A percentile compares a stretch with the other conserved stretches of the same genome.
phyloP scores from a whole-genome alignment of 805 yeast species.

The Saccharomycopsis sp. region DNA sequence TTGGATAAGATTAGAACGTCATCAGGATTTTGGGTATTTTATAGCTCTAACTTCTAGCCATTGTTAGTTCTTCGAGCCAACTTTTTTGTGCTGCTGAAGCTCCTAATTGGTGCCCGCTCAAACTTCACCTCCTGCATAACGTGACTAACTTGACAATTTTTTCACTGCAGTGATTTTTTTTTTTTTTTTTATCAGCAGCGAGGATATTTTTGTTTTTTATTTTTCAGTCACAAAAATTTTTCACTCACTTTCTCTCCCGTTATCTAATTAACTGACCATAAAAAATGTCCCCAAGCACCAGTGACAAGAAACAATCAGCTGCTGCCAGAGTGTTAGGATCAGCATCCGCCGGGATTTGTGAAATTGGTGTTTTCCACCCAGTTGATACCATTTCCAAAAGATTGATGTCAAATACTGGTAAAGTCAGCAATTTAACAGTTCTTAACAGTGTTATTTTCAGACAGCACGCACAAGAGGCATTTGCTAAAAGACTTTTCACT shows the following conservation, averaged over 20 bases:
- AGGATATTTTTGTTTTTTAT: no score
- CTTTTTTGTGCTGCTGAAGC: no score
- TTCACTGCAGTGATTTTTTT: no score
- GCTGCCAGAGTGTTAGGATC: constrained; percentile 89
- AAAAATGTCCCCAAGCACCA: constrained; percentile 22
- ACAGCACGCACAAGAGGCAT: constrained; percentile 65
- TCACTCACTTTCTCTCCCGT: background rate
- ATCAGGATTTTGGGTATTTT: no score
- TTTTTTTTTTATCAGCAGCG: no score
- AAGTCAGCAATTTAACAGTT: constrained; percentile 53
- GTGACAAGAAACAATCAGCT: constrained; percentile 83
- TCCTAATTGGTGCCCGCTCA: no score
- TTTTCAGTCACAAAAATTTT: constrained; percentile 1
- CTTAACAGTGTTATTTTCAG: constrained; percentile 84
- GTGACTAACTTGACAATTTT: no score
- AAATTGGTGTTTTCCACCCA: constrained; percentile 96
- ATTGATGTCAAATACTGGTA: constrained; percentile 76
- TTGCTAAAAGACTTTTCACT: constrained; percentile 67
- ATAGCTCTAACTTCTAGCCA: no score
- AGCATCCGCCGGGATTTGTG: constrained; percentile 96
- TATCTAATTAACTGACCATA: background rate
- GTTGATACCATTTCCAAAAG: constrained; percentile 97
- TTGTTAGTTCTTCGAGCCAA: no score
- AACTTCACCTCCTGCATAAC: no score
- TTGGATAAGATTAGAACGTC: no score